Conservation (phyloP, 2,329 filamentous ascomycete genomes). For the Alternaria rosae region DNA sequence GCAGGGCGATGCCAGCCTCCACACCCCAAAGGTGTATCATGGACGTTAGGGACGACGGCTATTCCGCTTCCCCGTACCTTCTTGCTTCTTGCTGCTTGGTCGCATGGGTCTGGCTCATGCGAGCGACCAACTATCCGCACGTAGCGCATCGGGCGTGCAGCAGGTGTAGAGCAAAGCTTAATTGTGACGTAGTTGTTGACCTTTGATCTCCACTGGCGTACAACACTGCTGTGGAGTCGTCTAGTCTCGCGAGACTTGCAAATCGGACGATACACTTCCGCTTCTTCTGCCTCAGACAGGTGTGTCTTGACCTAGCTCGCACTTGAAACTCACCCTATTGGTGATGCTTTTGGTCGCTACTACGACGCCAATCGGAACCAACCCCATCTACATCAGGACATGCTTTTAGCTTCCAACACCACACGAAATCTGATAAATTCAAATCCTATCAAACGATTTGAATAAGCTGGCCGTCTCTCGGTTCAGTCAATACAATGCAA, state of each 20-base stretch:
- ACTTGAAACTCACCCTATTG: not conserved
- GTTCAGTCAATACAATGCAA: not conserved
- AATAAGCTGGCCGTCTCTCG: not conserved
- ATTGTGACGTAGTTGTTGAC: not conserved
- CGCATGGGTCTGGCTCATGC: not conserved
- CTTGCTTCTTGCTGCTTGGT: not conserved
- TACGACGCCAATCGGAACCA: not conserved
- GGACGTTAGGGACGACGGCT: not conserved
- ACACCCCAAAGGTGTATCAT: not conserved
- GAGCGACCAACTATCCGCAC: not conserved
- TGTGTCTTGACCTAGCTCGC: not conserved
- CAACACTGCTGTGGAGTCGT: not conserved
- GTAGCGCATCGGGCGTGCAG: not conserved
- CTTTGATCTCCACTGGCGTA: not conserved
- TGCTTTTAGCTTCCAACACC: not conserved
- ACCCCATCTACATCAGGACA: not conserved
- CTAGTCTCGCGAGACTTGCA: not conserved
- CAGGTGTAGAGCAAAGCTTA: not conserved
- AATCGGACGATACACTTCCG: not conserved
- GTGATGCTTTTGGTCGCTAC: not conserved
- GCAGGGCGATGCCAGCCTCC: not conserved
- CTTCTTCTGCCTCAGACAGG: not conserved
- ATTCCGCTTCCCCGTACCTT: conserved; percentile 2
- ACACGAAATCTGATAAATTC: not conserved
- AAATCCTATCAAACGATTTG: not conserved